Evolutionary conservation across 306 rosid species (phyloP).

Genomic region (Coriaria nepalensis): DNA sequence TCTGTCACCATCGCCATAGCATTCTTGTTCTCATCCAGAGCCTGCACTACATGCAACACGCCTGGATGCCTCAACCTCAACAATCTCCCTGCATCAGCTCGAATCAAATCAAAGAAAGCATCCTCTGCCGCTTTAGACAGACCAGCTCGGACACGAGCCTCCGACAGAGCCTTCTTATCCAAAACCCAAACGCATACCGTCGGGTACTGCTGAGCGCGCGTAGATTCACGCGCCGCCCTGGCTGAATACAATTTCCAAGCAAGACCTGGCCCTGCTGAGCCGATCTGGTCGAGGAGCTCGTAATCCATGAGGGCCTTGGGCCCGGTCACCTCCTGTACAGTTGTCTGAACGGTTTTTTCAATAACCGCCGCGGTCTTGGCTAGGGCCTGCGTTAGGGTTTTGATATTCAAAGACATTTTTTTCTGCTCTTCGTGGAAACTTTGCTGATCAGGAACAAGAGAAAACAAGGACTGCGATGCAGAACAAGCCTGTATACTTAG

Average conservation of each 20-base stretch:
- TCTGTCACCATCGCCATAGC: conserved; percentile 99
- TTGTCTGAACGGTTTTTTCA: conserved; percentile 76
- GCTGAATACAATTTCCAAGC: conserved; percentile 79
- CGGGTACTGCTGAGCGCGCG: conserved; percentile 77
- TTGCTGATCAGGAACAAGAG: not conserved
- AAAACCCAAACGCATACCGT: conserved; percentile 82
- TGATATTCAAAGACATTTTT: conserved; percentile 78
- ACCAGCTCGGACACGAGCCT: conserved; percentile 61
- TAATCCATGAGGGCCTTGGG: conserved; percentile 89
- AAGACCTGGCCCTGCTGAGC: conserved; percentile 78
- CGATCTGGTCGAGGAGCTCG: conserved; percentile 90
- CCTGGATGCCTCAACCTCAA: conserved; percentile 87
- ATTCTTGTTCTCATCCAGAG: conserved; percentile 80
- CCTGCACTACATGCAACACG: conserved; percentile 92
- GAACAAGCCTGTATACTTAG: too few species aligned
- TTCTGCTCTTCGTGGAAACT: not conserved
- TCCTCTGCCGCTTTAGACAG: conserved; percentile 73
- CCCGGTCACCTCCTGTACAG: conserved; percentile 97
- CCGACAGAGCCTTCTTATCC: conserved; percentile 64
- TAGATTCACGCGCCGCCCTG: conserved; percentile 62
- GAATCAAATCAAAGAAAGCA: conserved; percentile 61
- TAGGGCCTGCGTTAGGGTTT: conserved; percentile 89
- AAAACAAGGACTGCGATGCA: too few species aligned
- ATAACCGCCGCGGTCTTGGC: conserved; percentile 96
- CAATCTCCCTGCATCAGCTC: conserved; percentile 70